Conservation (phyloP, 2,329 filamentous ascomycete genomes). For the Paraconiothyrium sp. region DNA sequence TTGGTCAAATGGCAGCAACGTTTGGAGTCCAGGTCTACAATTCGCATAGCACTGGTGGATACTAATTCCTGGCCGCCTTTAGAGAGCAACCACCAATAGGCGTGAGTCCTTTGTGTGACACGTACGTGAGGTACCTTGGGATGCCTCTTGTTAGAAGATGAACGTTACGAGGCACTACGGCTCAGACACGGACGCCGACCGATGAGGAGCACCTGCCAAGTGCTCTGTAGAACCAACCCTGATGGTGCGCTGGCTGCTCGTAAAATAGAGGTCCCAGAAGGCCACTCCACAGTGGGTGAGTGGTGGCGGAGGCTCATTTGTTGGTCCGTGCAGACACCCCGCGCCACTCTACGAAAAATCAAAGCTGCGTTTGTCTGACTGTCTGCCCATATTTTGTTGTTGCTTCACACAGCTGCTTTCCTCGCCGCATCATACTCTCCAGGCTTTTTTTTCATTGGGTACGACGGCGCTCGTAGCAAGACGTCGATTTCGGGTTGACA, state of each 20-base stretch:
- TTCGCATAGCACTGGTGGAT: neutral
- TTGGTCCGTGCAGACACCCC: constrained; percentile 5
- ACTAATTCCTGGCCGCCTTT: neutral
- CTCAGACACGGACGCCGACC: too few relatives aligned
- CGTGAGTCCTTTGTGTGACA: too few relatives aligned
- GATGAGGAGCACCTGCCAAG: too few relatives aligned
- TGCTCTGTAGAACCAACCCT: too few relatives aligned
- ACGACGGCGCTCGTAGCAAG: neutral
- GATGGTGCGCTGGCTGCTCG: neutral
- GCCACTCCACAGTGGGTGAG: neutral
- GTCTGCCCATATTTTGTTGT: neutral
- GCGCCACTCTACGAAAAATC: constrained; percentile 15
- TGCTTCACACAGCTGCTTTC: neutral
- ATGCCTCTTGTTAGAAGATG: too few relatives aligned
- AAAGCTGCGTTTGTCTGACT: constrained; percentile 8
- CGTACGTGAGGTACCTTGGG: too few relatives aligned
- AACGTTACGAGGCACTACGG: too few relatives aligned
- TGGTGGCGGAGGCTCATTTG: neutral
- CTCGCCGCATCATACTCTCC: neutral
- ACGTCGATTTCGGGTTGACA: neutral
- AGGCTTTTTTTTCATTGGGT: neutral
- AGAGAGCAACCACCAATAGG: neutral
- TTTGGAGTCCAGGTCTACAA: too few relatives aligned
- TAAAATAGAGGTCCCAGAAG: neutral
- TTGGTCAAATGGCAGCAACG: neutral